Evolutionary conservation across 1,139 yeast genomes (phyloP).

Genomic region (Blastobotrys aristatus): DNA sequence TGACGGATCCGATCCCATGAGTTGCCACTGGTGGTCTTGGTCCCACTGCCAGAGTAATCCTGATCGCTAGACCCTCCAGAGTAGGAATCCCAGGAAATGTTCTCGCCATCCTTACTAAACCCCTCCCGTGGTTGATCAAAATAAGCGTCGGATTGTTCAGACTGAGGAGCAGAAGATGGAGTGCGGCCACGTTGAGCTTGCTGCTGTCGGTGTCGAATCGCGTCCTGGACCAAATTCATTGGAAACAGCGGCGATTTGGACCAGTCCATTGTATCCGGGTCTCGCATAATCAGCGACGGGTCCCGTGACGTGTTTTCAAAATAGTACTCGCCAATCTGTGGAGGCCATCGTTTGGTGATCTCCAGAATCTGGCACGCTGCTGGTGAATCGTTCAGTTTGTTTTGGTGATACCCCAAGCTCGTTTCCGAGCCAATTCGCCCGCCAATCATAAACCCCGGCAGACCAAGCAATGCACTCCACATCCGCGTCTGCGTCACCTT

Average conservation of each 20-base stretch:
- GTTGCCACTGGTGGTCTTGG: not conserved
- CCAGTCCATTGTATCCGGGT: conserved; percentile 32
- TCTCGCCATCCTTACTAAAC: conserved; percentile 5
- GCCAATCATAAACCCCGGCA: conserved; percentile 22
- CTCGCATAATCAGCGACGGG: conserved; percentile 25
- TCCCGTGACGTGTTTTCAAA: conserved; percentile 24
- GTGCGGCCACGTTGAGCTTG: not conserved
- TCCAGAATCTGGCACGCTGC: conserved; percentile 22
- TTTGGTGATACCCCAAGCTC: conserved; percentile 17
- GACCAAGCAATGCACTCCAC: conserved; percentile 20
- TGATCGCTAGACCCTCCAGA: not conserved
- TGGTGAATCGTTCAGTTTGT: conserved; percentile 18
- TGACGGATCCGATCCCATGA: conserved; percentile 21
- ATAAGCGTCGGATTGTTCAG: not conserved
- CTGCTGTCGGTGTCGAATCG: not conserved
- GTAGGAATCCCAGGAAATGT: conserved; percentile 4
- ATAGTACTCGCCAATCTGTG: conserved; percentile 29
- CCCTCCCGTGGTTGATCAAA: conserved; percentile 4
- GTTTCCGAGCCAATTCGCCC: conserved; percentile 20
- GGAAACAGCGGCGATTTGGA: conserved; percentile 27
- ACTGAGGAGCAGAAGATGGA: not conserved
- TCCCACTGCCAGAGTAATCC: not conserved
- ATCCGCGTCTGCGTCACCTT: conserved; percentile 19
- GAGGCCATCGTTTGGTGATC: conserved; percentile 22
- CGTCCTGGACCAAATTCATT: conserved; percentile 20